These are phyloP conservation scores for Corynespora cassiicola DNA, from an alignment of 2,329 filamentous ascomycete genomes.

Conservation along the genomic window DNA sequence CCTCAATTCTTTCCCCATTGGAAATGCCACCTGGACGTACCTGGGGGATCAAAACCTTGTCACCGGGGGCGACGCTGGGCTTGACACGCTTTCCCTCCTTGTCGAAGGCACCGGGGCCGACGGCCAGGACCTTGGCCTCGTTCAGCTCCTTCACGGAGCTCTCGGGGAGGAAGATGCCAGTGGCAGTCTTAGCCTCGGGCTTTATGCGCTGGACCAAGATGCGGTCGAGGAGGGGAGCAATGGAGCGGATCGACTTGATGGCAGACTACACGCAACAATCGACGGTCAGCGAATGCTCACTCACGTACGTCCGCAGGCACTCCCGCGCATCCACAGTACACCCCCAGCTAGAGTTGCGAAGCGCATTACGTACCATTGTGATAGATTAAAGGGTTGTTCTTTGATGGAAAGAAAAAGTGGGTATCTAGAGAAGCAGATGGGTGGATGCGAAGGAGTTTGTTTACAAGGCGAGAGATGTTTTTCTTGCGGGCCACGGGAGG, in stretches of 20 bases:
- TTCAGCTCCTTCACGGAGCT: constrained; percentile 97
- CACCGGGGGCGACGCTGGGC: constrained; percentile 82
- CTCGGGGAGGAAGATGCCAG: constrained; percentile 97
- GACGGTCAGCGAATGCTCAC: too few relatives aligned
- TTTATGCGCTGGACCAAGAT: constrained; percentile 98
- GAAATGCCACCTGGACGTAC: constrained; percentile 57
- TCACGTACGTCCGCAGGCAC: too few relatives aligned
- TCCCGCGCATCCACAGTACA: too few relatives aligned
- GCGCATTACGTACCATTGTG: constrained; percentile 24
- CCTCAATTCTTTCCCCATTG: constrained; percentile 3
- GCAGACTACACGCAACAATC: constrained; percentile 59
- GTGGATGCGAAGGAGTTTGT: constrained; percentile 2
- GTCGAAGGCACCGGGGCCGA: constrained; percentile 87
- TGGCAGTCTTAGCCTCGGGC: constrained; percentile 94
- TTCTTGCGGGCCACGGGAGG: constrained; percentile 19
- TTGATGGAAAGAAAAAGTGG: constrained; percentile 4
- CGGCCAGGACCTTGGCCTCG: constrained; percentile 94
- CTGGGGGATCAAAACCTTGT: constrained; percentile 95
- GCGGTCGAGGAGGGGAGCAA: constrained; percentile 95
- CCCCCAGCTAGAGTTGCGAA: too few relatives aligned
- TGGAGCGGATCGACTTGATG: constrained; percentile 93
- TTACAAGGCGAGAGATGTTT: constrained; percentile 5
- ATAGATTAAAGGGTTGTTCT: constrained; percentile 1
- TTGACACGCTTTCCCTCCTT: constrained; percentile 87
- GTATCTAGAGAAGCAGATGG: constrained; percentile 5